Evolutionary conservation across 2,329 filamentous ascomycete genomes (phyloP), one percentile per base, ranked within the genome.

Genomic region (Rhynchosporium agropyri): DNA sequence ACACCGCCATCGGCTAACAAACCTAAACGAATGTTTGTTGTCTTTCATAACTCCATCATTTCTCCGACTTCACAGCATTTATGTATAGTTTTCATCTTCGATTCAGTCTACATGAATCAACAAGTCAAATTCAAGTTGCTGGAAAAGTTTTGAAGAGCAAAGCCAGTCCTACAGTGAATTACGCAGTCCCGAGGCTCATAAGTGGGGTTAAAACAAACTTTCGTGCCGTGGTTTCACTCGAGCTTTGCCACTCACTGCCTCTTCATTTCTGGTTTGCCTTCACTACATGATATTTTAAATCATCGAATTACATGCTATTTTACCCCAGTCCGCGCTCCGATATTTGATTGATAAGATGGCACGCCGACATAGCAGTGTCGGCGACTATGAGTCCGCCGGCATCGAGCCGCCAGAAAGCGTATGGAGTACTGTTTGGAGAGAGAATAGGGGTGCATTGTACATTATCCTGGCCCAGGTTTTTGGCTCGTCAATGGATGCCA

Each of bases 401-500:
- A 50, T 51, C 12, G 57, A 59, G 36, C 26, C 57, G 15, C 29
- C 20, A 4, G 63, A 45, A 26, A 65, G 51, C 33, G 40, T 36
- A n/a, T 67, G 61, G 31, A 61, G 43, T 68, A 69, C 10, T 62
- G 77, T 84, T 67, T 92, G 89, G 89, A 68, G 76, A 7, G 79
- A 80, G 60, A 92, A 95, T 72, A 88, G 89, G 68, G 90, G 91
- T 1, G 83, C 92, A 36, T 78, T 89, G 15, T 79, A 92, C 55
- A 90, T 97, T 53, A 79, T 93, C 26, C 64, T 88, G 1, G 83
- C 92, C 0, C 91, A 96, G 75, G 79, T 93, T 36, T 96, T 96
- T 69, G 91, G 88, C 1, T 87, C 89, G 0, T 77, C 90, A 50
- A 97, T 97, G 92, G 96, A 96, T 75, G 84, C 95, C 5, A 87